These are phyloP conservation scores for Phytophthora tentaculata DNA, from an alignment of 352 stramenopile genomes.

Conservation along the genomic window DNA sequence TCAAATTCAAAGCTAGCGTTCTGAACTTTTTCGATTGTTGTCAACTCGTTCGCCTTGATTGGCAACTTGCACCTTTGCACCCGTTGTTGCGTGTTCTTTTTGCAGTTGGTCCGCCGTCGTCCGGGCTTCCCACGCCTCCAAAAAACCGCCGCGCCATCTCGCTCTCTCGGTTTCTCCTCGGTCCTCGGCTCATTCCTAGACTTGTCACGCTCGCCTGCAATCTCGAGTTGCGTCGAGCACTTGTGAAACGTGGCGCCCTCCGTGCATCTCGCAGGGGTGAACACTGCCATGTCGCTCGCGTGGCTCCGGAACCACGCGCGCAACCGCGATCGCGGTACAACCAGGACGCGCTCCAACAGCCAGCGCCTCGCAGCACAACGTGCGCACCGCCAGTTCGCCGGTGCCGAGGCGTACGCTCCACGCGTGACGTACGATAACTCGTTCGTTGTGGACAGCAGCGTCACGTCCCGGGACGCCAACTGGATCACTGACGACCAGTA, in stretches of 20 bases:
- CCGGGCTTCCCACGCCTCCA: constrained; percentile 24
- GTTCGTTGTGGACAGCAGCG: constrained; percentile 37
- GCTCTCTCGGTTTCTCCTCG: constrained; percentile 27
- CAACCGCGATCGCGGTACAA: constrained; percentile 31
- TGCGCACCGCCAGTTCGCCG: constrained; percentile 34
- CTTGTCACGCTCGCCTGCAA: constrained; percentile 29
- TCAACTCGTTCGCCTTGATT: constrained; percentile 28
- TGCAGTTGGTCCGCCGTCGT: constrained; percentile 36
- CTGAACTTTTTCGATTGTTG: constrained; percentile 31
- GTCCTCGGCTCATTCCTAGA: constrained; percentile 33
- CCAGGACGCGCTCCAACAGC: constrained; percentile 30
- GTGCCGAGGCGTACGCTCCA: constrained; percentile 26
- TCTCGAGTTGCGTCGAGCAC: constrained; percentile 21
- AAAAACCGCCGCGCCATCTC: constrained; percentile 18
- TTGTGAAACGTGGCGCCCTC: constrained; percentile 16
- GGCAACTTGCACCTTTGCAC: constrained; percentile 27
- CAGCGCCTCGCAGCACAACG: constrained; percentile 29
- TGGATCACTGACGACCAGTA: constrained; percentile 58
- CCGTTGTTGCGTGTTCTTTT: constrained; percentile 29
- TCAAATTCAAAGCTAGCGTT: constrained; percentile 3
- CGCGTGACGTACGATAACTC: constrained; percentile 41
- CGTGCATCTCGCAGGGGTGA: constrained; percentile 13
- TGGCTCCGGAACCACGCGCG: constrained; percentile 42
- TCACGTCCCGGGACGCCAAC: constrained; percentile 37
- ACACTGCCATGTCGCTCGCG: constrained; percentile 38